phyloP scores from a whole-genome alignment of 768 basidiomycete species.

The Mycena maculata region DNA sequence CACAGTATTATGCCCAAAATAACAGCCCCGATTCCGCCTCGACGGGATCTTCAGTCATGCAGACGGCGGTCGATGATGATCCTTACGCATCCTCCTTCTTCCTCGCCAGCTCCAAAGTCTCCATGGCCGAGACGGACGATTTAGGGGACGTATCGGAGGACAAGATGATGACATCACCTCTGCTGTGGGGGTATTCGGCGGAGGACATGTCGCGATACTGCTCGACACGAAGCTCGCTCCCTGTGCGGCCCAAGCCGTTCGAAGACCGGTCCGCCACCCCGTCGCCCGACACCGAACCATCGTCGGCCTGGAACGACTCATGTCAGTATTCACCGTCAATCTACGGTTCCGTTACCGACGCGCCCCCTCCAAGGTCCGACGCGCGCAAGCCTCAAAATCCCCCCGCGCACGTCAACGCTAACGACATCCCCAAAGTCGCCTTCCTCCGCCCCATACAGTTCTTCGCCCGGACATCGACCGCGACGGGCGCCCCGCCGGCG shows the following conservation, averaged over 20 bases:
- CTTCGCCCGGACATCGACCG: conserved; percentile 23
- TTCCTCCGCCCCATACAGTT: conserved; percentile 12
- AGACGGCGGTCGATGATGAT: conserved; percentile 78
- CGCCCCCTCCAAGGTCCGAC: conserved; percentile 25
- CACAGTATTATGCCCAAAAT: conserved; percentile 59
- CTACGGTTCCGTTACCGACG: conserved; percentile 27
- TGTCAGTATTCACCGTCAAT: conserved; percentile 35
- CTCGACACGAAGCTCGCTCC: conserved; percentile 30
- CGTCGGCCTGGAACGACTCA: conserved; percentile 32
- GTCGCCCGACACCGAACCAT: conserved; percentile 31
- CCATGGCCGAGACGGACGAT: conserved; percentile 53
- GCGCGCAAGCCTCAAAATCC: conserved; percentile 16
- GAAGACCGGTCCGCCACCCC: conserved; percentile 32
- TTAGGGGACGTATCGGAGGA: conserved; percentile 57
- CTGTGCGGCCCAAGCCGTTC: conserved; percentile 6
- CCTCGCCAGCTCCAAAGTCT: conserved; percentile 55
- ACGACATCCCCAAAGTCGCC: conserved; percentile 1
- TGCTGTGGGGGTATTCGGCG: conserved; percentile 60
- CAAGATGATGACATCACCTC: conserved; percentile 66
- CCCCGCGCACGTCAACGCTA: background rate
- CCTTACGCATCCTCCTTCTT: conserved; percentile 70
- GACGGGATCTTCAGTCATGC: conserved; percentile 74
- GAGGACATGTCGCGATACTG: conserved; percentile 53
- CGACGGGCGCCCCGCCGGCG: conserved; percentile 16
- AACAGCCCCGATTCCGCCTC: conserved; percentile 58